A percentile compares a stretch with the other conserved stretches of the same genome.
These are phyloP conservation scores for Monilinia aucupariae DNA, from an alignment of 2,329 filamentous ascomycete genomes.

Conservation along the genomic window DNA sequence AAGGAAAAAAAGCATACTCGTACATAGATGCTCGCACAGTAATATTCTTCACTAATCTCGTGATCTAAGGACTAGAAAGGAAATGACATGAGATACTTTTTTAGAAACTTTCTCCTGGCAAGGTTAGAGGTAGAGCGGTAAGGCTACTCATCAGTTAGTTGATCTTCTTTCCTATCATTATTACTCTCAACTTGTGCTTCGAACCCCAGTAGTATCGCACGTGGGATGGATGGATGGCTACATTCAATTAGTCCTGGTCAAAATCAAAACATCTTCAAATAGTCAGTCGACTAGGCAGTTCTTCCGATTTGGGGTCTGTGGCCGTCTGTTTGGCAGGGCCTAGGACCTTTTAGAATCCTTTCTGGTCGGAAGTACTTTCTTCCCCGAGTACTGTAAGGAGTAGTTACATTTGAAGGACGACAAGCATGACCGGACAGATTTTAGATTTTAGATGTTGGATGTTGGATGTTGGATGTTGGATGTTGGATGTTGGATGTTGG, in stretches of 20 bases:
- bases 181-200: no score
- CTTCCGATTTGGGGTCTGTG: background rate
- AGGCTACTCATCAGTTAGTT: background rate
- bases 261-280: no score
- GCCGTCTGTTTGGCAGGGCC: background rate
- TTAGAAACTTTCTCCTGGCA: no score
- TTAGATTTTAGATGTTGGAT: no score
- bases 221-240: no score
- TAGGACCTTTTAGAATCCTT: conserved; percentile 5
- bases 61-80: background rate
- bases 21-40: no score
- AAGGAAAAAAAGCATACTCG: background rate
- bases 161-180: background rate
- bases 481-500: no score
- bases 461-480: no score
- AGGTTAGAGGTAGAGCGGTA: no score
- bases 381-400: no score
- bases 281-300: background rate
- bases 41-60: background rate
- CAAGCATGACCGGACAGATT: background rate
- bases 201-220: no score
- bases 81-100: background rate
- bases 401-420: background rate
- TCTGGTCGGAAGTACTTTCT: background rate
- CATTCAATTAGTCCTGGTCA: no score